phyloP scores from a whole-genome alignment of 2,329 filamentous ascomycete genomes.

The Fusarium tanahbumbuense region DNA sequence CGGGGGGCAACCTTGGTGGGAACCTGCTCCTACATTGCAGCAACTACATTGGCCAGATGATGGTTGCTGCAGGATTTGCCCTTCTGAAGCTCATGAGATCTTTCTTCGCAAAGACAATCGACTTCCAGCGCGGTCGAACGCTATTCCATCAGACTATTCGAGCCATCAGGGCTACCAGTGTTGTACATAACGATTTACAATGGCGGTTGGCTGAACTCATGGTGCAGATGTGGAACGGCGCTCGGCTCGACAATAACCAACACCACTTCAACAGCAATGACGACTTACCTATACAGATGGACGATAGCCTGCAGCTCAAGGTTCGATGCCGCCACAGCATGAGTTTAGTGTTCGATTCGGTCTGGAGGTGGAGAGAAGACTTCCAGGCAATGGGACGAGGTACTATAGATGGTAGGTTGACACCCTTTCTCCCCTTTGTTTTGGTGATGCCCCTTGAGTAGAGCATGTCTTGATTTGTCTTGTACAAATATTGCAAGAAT shows the following conservation, averaged over 20 bases:
- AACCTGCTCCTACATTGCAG: slow-evolving; percentile 73
- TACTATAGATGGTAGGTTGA: slow-evolving; percentile 73
- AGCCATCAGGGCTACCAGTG: slow-evolving; percentile 77
- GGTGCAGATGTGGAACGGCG: slow-evolving; percentile 85
- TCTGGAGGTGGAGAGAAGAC: slow-evolving; percentile 87
- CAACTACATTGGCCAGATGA: slow-evolving; percentile 87
- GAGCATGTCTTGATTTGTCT: slow-evolving; percentile 44
- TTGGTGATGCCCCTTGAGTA: slow-evolving; percentile 31
- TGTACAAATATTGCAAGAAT: slow-evolving; percentile 34
- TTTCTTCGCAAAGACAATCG: slow-evolving; percentile 78
- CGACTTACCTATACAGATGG: slow-evolving; percentile 63
- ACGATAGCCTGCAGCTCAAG: slow-evolving; percentile 81
- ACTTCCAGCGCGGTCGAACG: slow-evolving; percentile 73
- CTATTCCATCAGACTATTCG: slow-evolving; percentile 78
- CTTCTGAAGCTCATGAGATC: slow-evolving; percentile 83
- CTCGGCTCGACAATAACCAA: slow-evolving; percentile 63
- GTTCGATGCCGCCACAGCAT: slow-evolving; percentile 87
- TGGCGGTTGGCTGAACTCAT: slow-evolving; percentile 86
- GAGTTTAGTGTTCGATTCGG: slow-evolving; percentile 85
- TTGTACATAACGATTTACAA: slow-evolving; percentile 81
- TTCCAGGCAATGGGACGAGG: slow-evolving; percentile 78
- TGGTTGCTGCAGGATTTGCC: slow-evolving; percentile 82
- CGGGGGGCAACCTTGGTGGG: slow-evolving; percentile 57
- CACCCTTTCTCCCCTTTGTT: slow-evolving; percentile 28
- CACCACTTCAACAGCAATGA: slow-evolving; percentile 63